A percentile compares a stretch with the other conserved stretches of the same genome.
These are phyloP conservation scores for Podosphaera leucotricha DNA, from an alignment of 2,329 filamentous ascomycete species.

Conservation along the genomic window DNA sequence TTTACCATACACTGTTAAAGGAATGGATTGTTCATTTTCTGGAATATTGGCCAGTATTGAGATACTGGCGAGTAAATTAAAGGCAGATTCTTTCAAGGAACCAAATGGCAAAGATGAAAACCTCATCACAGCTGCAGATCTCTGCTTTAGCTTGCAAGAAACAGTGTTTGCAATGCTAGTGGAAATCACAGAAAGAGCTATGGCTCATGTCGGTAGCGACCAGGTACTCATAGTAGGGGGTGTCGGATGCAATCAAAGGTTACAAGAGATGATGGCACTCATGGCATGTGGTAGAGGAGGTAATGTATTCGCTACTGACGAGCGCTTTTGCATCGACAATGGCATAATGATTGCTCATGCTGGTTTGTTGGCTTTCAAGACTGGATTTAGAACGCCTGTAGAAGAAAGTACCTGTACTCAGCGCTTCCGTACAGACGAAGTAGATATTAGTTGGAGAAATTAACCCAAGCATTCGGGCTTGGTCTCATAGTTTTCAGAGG, in stretches of 20 bases:
- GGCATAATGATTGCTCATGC: slow-evolving; percentile 99
- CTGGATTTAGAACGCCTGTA: slow-evolving; percentile 52
- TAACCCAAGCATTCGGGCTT: slow-evolving; percentile 5
- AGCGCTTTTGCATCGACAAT: slow-evolving; percentile 96
- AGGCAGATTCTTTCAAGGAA: slow-evolving; percentile 21
- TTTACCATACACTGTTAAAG: slow-evolving; percentile 87
- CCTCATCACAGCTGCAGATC: slow-evolving; percentile 51
- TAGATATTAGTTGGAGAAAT: slow-evolving; percentile 58
- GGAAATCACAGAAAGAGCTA: slow-evolving; percentile 92
- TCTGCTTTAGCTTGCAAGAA: slow-evolving; percentile 90
- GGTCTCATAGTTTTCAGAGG: background rate
- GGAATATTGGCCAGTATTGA: slow-evolving; percentile 76
- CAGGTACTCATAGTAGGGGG: slow-evolving; percentile 92
- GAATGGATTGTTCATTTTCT: slow-evolving; percentile 94
- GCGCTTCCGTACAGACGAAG: slow-evolving; percentile 61
- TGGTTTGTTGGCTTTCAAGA: slow-evolving; percentile 63
- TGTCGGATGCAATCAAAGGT: slow-evolving; percentile 78
- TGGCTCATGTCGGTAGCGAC: slow-evolving; percentile 82
- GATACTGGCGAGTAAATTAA: slow-evolving; percentile 48
- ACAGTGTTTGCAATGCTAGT: slow-evolving; percentile 94
- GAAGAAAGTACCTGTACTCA: slow-evolving; percentile 71
- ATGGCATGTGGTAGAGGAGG: slow-evolving; percentile 83
- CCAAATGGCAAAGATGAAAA: slow-evolving; percentile 25
- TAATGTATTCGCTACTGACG: slow-evolving; percentile 82
- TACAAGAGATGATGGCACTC: slow-evolving; percentile 95